Conservation (phyloP, 148 eudicot species). For the Chenopodium formosanum region DNA sequence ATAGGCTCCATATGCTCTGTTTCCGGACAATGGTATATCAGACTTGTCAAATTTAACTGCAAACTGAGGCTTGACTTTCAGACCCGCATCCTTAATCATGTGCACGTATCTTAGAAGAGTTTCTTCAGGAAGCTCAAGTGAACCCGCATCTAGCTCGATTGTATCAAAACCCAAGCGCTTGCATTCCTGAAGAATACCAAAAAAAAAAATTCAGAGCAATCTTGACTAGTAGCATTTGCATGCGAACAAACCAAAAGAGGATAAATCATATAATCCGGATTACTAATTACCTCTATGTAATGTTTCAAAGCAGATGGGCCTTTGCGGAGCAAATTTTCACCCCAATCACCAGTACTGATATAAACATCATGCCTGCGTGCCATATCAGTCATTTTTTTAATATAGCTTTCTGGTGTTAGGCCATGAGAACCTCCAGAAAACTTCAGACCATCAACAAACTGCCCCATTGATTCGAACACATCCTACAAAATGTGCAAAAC, state of each 20-base stretch:
- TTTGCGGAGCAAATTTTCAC: slow-evolving; percentile 64
- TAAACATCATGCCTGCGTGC: slow-evolving; percentile 81
- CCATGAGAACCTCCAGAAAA: slow-evolving; percentile 80
- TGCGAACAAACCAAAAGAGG: not conserved
- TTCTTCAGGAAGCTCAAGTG: slow-evolving; percentile 85
- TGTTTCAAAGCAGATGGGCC: slow-evolving; percentile 84
- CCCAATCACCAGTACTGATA: slow-evolving; percentile 97
- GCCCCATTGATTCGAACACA: slow-evolving; percentile 85
- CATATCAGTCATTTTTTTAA: slow-evolving; percentile 76
- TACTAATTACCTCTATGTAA: slow-evolving; percentile 57
- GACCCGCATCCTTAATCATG: slow-evolving; percentile 71
- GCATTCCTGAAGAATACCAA: slow-evolving; percentile 54
- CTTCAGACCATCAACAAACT: slow-evolving; percentile 88
- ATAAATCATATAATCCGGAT: not conserved
- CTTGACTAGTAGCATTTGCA: not conserved
- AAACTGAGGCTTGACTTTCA: slow-evolving; percentile 85
- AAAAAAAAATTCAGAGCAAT: slow-evolving; percentile 13
- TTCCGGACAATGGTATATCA: slow-evolving; percentile 54
- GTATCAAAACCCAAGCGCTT: slow-evolving; percentile 89
- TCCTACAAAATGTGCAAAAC: slow-evolving; percentile 50
- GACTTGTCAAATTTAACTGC: slow-evolving; percentile 76
- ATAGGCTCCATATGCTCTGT: slow-evolving; percentile 83
- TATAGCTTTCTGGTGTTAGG: slow-evolving; percentile 59
- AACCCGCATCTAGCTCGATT: slow-evolving; percentile 69
- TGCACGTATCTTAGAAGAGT: slow-evolving; percentile 74